phyloP scores from a whole-genome alignment of 345 rosid genomes.

The Salix arbutifolia region DNA sequence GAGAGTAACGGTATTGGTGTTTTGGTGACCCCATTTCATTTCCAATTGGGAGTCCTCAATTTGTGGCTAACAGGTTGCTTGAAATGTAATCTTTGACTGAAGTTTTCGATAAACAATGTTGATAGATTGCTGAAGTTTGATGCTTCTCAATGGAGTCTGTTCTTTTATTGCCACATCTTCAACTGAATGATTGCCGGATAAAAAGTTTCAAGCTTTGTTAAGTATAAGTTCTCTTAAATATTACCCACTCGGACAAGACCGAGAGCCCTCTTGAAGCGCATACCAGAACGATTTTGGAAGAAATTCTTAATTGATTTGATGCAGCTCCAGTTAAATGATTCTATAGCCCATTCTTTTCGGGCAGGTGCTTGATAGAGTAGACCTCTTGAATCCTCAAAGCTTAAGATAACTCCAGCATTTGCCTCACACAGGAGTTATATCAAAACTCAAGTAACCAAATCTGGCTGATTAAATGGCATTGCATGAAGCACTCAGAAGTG shows the following conservation, averaged over 20 bases:
- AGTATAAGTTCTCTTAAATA: constrained; percentile 31
- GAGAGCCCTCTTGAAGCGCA: constrained; percentile 63
- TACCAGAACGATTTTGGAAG: constrained; percentile 55
- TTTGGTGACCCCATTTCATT: constrained; percentile 85
- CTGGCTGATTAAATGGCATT: neutral
- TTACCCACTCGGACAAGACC: constrained; percentile 66
- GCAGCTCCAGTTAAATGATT: constrained; percentile 24
- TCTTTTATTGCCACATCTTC: neutral
- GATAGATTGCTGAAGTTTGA: too few relatives aligned
- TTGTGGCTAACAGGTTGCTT: constrained; percentile 38
- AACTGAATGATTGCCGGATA: neutral
- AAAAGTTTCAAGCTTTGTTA: neutral
- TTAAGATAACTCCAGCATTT: constrained; percentile 5
- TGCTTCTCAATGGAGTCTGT: too few relatives aligned
- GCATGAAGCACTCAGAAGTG: neutral
- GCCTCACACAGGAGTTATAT: neutral
- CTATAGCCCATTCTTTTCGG: neutral
- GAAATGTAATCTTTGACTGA: too few relatives aligned
- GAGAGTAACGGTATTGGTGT: constrained; percentile 78
- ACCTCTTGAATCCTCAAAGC: neutral
- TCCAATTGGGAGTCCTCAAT: constrained; percentile 77
- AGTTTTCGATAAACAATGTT: too few relatives aligned
- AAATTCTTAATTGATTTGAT: constrained; percentile 83
- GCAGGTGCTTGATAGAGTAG: neutral
- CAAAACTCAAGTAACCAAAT: neutral